Base-by-base conservation (phyloP, 768 basidiomycete genomes). In the Leccinum obscurum region DNA sequence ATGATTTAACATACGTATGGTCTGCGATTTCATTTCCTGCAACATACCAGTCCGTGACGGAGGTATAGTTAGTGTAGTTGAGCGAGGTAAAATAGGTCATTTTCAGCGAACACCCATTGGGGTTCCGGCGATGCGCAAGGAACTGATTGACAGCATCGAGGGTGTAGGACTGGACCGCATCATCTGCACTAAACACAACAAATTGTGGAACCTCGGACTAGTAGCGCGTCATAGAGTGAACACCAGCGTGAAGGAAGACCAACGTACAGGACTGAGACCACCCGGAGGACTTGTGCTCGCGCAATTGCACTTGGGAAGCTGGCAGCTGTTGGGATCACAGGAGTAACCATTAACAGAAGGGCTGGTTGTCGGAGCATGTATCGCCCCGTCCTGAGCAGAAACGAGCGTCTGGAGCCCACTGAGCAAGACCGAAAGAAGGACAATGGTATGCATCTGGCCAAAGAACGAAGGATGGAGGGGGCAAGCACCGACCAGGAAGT, bases 71-170 rank as follows among this genome's bases (percentile, higher is more conserved):
- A 1, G 58, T 59, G 44, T 58, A 59, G n/a, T 24, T 48, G 17
- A 59, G 58, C 6, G 58, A 59, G 9, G 58, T 58, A 15, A 58
- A 48, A 57, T 59, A 59, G 24, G 55, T 58, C 32, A 28, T 59
- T 34, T 58, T 58, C 34, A 35, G 14, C 8, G 56, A 10, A 30
- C 30, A 56, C 20, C 49, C 55, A 15, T 56, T 54, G 6, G 35
- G 56, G 20, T 50, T 50, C 15, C 17, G 58, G 35, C 34, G 57
- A 39, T 59, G 57, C 28, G n/a, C 56, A 37, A 50, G 48, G 35
- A 50, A 59, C 11, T 59, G 57, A 35, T 39, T 49, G 11, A 59
- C 35, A 15, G n/a, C 56, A 39, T 59, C 58, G 28, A 59, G 30
- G 1, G 57, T 50, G 28, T 59, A 59, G 8, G 34, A 50, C 28